A percentile compares a stretch with the other conserved stretches of the same genome.
These are phyloP conservation scores for Amoeboaphelidium protococcarum DNA, from an alignment of 371 early-diverging fungal species.

Conservation along the genomic window DNA sequence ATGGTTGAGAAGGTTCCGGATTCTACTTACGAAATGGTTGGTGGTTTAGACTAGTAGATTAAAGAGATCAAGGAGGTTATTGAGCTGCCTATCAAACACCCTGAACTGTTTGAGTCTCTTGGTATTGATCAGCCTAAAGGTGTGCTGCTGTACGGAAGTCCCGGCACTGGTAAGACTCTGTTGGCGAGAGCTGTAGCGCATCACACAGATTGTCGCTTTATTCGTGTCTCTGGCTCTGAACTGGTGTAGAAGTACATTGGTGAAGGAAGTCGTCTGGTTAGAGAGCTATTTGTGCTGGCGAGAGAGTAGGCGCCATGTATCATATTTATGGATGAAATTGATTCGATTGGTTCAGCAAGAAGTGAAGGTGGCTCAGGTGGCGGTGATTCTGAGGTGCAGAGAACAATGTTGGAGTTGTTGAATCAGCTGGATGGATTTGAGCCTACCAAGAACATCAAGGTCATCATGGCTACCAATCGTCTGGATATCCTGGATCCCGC, in stretches of 20 bases:
- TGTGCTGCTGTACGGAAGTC: conserved; percentile 95
- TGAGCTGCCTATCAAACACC: conserved; percentile 96
- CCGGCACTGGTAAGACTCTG: conserved; percentile 98
- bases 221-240: conserved; percentile 96
- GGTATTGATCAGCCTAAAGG: conserved; percentile 99
- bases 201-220: conserved; percentile 98
- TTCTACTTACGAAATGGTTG: conserved; percentile 98
- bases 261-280: conserved; percentile 97
- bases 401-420: conserved; percentile 69
- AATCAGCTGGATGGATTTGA: conserved; percentile 98
- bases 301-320: conserved; percentile 92
- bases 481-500: conserved; percentile 97
- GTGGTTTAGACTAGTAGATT: conserved; percentile 98
- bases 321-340: conserved; percentile 99
- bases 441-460: conserved; percentile 93
- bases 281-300: conserved; percentile 99
- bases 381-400: conserved; percentile 89
- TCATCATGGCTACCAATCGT: conserved; percentile 99
- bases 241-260: conserved; percentile 99
- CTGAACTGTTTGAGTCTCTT: conserved; percentile 95
- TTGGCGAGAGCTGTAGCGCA: conserved; percentile 98
- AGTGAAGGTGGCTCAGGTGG: conserved; percentile 48
- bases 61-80: conserved; percentile 99
- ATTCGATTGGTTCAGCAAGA: conserved; percentile 92
- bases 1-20: conserved; percentile 99